These are phyloP conservation scores for Russula dissimulans DNA, from an alignment of 768 basidiomycete species.

Conservation along the genomic window DNA sequence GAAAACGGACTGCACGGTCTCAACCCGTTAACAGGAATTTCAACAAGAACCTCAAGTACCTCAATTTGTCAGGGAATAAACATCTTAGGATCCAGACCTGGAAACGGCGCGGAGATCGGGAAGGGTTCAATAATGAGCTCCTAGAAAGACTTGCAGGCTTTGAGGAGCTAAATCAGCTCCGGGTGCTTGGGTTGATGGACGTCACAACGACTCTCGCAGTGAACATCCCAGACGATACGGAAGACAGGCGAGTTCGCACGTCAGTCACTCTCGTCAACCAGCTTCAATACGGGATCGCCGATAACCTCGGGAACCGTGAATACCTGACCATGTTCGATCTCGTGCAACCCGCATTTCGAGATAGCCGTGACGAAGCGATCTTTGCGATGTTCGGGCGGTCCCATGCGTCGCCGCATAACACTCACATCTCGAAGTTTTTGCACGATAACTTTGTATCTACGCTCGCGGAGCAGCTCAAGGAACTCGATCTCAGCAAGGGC, in stretches of 20 bases:
- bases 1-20: neutral
- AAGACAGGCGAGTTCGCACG: constrained; percentile 86
- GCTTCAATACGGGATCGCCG: constrained; percentile 95
- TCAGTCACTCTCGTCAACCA: constrained; percentile 81
- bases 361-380: constrained; percentile 67
- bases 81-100: constrained; percentile 90
- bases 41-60: constrained; percentile 85
- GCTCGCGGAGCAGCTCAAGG: constrained; percentile 50
- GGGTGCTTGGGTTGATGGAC: constrained; percentile 95
- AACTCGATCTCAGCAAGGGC: constrained; percentile 30
- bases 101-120: constrained; percentile 28
- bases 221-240: constrained; percentile 70
- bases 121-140: constrained; percentile 20
- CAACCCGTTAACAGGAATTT: constrained; percentile 63
- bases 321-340: constrained; percentile 86
- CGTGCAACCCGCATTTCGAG: constrained; percentile 79
- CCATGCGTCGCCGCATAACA: constrained; percentile 48
- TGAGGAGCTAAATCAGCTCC: constrained; percentile 72
- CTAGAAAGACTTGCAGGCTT: constrained; percentile 60
- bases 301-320: constrained; percentile 74
- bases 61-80: constrained; percentile 97
- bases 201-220: constrained; percentile 59
- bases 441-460: constrained; percentile 68
- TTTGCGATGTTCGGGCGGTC: constrained; percentile 94
- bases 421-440: constrained; percentile 70